phyloP scores from a whole-genome alignment of 176 grass and related monocot genomes.

The Neostapfia colusana region DNA sequence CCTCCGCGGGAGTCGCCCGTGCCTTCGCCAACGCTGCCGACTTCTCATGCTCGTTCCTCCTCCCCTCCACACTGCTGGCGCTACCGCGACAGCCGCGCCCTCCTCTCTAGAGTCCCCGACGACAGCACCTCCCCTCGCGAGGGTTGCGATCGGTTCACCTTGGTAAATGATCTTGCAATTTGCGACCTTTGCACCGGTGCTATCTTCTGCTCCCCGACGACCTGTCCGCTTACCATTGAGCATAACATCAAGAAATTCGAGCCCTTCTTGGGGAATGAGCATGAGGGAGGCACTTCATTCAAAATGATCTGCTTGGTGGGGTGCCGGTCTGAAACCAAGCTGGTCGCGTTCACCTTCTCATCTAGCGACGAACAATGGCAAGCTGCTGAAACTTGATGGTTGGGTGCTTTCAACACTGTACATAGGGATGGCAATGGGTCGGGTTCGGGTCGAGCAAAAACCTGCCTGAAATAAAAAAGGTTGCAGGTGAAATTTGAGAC shows the following conservation, averaged over 20 bases:
- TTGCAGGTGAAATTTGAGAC: too few species aligned
- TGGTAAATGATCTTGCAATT: neutral
- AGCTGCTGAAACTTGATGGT: neutral
- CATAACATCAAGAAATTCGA: neutral
- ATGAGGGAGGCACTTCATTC: neutral
- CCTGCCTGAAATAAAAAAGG: too few species aligned
- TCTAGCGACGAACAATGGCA: neutral
- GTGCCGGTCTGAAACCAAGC: neutral
- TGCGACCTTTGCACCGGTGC: conserved; percentile 28
- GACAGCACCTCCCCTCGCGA: too few species aligned
- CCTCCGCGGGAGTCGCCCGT: conserved; percentile 1
- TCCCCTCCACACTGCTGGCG: neutral
- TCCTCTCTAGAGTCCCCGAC: neutral
- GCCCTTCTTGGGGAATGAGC: conserved; percentile 5
- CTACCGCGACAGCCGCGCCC: conserved; percentile 41
- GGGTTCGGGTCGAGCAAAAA: too few species aligned
- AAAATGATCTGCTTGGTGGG: conserved; percentile 9
- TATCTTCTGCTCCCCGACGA: conserved; percentile 13
- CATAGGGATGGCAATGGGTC: too few species aligned
- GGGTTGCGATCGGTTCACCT: too few species aligned
- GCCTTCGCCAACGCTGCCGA: conserved; percentile 27
- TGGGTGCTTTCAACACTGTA: conserved; percentile 8
- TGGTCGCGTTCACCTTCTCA: conserved; percentile 18
- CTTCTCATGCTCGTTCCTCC: conserved; percentile 40
- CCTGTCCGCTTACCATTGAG: neutral